These are phyloP conservation scores for Talaromyces pinophilus DNA, from an alignment of 2,329 filamentous ascomycete genomes.

Conservation along the genomic window DNA sequence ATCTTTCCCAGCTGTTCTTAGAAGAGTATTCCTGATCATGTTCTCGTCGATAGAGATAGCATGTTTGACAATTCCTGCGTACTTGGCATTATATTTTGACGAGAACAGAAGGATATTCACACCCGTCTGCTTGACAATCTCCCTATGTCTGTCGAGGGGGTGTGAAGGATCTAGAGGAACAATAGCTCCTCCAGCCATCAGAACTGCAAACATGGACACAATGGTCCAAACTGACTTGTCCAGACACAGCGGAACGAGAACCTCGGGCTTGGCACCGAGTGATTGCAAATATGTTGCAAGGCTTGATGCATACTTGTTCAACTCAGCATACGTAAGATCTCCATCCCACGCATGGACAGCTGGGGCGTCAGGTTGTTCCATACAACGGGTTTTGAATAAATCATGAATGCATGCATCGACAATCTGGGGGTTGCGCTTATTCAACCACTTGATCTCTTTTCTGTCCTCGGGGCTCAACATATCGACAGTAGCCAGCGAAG, in stretches of 20 bases:
- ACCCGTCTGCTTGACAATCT: conserved; percentile 17
- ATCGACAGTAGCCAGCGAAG: conserved; percentile 9
- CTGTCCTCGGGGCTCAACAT: conserved; percentile 39
- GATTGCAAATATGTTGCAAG: conserved; percentile 35
- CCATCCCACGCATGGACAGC: conserved; percentile 40
- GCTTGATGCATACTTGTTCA: conserved; percentile 36
- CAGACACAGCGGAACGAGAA: conserved; percentile 31
- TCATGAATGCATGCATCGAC: conserved; percentile 22
- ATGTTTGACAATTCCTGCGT: conserved; percentile 33
- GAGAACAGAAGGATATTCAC: conserved; percentile 8
- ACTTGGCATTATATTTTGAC: conserved; percentile 35
- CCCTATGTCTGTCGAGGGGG: conserved; percentile 19
- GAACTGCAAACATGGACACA: conserved; percentile 25
- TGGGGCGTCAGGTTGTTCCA: conserved; percentile 27
- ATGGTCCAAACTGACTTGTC: conserved; percentile 27
- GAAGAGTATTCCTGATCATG: conserved; percentile 31
- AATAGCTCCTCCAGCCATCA: conserved; percentile 28
- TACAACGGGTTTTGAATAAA: conserved; percentile 4
- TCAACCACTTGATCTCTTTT: conserved; percentile 30
- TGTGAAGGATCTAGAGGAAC: conserved; percentile 24
- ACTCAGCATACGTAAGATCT: conserved; percentile 36
- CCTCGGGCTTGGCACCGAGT: conserved; percentile 33
- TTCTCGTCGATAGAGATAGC: conserved; percentile 38
- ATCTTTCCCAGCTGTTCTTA: conserved; percentile 24
- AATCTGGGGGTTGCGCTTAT: conserved; percentile 16